These are phyloP conservation scores for Peribolospora baueri DNA, from an alignment of 768 basidiomycete species.

Conservation along the genomic window DNA sequence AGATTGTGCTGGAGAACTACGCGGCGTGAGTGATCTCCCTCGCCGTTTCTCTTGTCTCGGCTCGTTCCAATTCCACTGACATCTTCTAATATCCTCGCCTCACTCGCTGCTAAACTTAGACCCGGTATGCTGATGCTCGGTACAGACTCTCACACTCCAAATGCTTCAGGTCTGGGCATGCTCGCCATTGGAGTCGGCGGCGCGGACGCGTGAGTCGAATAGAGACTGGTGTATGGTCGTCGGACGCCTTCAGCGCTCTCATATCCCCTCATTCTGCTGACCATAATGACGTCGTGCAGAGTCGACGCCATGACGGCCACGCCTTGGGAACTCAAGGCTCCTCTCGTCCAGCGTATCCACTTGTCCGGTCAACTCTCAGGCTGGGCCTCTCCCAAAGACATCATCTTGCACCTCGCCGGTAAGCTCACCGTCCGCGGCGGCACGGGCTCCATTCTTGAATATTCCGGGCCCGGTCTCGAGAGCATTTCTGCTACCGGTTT, in stretches of 20 bases:
- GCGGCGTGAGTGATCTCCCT: slow-evolving; percentile 60
- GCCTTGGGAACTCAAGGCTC: slow-evolving; percentile 86
- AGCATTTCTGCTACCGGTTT: slow-evolving; percentile 76
- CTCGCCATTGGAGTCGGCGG: slow-evolving; percentile 98
- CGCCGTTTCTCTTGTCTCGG: slow-evolving; percentile 32
- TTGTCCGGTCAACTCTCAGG: slow-evolving; percentile 47
- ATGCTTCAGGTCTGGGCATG: slow-evolving; percentile 87
- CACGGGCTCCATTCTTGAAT: slow-evolving; percentile 84
- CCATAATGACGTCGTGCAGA: background rate
- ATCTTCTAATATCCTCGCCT: background rate
- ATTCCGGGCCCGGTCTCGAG: slow-evolving; percentile 78
- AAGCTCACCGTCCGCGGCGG: slow-evolving; percentile 86
- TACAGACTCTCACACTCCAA: slow-evolving; percentile 85
- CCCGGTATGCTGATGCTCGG: slow-evolving; percentile 24
- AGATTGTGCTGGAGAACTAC: slow-evolving; percentile 93
- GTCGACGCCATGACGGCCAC: slow-evolving; percentile 96
- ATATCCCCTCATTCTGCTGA: background rate
- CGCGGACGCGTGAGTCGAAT: slow-evolving; percentile 40
- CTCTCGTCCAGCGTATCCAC: no score
- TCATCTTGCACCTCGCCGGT: slow-evolving; percentile 82
- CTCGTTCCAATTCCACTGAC: background rate
- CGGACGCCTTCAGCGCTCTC: background rate
- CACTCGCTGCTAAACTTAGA: slow-evolving; percentile 21
- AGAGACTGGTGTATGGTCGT: background rate
- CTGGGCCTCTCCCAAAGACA: slow-evolving; percentile 88